Evolutionary conservation across 2,329 filamentous ascomycete genomes (phyloP).

Genomic region (Trichoderma sp.): DNA sequence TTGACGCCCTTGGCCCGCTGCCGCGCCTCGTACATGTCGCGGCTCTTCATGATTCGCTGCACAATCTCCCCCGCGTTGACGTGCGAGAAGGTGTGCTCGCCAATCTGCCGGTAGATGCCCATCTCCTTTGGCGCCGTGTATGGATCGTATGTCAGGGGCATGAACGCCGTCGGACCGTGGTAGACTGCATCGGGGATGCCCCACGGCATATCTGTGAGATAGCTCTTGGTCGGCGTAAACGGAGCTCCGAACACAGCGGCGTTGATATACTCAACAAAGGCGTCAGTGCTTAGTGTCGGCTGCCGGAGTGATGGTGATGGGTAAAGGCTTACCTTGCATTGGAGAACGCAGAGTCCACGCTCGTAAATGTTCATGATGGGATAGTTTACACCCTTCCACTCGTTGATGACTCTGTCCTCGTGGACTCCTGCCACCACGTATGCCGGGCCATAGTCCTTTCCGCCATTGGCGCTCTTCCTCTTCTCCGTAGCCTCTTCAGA

Average conservation of each 20-base stretch:
- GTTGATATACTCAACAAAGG: constrained; percentile 69
- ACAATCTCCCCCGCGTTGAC: constrained; percentile 95
- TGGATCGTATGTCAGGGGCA: constrained; percentile 76
- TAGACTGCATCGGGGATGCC: constrained; percentile 80
- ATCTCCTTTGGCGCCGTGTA: constrained; percentile 79
- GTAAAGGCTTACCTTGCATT: constrained; percentile 72
- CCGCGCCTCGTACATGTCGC: constrained; percentile 85
- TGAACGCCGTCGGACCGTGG: constrained; percentile 93
- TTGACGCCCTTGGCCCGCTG: constrained; percentile 91
- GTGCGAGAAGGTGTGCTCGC: constrained; percentile 74
- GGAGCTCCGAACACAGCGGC: constrained; percentile 88
- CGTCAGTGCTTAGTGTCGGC: neutral
- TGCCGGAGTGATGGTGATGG: neutral
- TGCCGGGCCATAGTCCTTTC: constrained; percentile 75
- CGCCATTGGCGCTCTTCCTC: constrained; percentile 57
- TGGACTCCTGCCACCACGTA: constrained; percentile 94
- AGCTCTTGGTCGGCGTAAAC: constrained; percentile 78
- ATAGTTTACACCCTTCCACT: constrained; percentile 97
- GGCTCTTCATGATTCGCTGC: constrained; percentile 81
- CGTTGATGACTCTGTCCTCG: constrained; percentile 92
- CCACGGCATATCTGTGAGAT: constrained; percentile 73
- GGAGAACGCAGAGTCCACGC: constrained; percentile 89
- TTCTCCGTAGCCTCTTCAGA: constrained; percentile 62
- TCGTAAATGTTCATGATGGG: constrained; percentile 99
- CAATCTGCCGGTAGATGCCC: constrained; percentile 81